Evolutionary conservation across 78 protist genomes (phyloP).

Genomic region (Dictyostelium purpureum): DNA sequence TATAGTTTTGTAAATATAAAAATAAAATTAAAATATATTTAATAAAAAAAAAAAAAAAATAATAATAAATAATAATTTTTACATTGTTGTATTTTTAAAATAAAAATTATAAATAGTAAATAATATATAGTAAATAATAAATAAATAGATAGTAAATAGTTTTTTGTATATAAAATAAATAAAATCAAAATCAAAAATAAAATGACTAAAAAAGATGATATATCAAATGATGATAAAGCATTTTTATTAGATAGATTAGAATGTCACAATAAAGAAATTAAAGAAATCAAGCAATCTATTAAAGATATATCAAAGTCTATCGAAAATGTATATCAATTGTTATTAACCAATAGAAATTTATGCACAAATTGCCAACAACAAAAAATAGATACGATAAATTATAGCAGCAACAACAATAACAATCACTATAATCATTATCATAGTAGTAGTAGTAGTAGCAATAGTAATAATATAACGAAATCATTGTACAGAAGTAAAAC

Average conservation of each 20-base stretch:
- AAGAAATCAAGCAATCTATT: neutral
- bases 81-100: too few species aligned
- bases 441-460: neutral
- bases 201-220: neutral
- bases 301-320: neutral
- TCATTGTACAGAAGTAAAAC: constrained; percentile 10
- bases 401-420: neutral
- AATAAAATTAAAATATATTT: too few species aligned
- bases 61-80: too few species aligned
- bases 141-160: too few species aligned
- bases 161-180: too few species aligned
- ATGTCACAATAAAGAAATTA: neutral
- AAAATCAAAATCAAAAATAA: neutral
- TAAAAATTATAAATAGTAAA: too few species aligned
- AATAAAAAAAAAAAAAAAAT: too few species aligned
- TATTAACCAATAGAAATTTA: constrained; percentile 9
- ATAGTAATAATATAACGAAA: neutral
- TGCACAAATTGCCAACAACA: constrained; percentile 26
- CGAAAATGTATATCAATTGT: constrained; percentile 7
- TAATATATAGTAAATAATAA: too few species aligned
- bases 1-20: too few species aligned
- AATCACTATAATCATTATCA: neutral
- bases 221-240: neutral
- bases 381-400: neutral
- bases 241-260: neutral